Evolutionary conservation across 768 basidiomycete species (phyloP), one percentile per base, ranked within the genome.

Genomic region (Gymnopilus junonius): DNA sequence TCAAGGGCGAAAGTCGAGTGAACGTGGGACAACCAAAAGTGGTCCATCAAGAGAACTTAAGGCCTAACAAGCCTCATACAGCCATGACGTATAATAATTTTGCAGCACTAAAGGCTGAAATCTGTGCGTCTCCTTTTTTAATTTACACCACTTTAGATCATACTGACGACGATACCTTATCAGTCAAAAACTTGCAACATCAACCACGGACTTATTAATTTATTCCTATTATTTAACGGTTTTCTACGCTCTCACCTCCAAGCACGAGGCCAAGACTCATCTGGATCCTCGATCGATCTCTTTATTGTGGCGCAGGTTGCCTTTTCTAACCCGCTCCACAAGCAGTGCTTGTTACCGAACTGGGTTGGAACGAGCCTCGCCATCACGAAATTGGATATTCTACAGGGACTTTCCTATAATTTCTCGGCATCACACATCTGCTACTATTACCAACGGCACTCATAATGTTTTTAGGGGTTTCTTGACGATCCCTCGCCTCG

Each of bases 1-100:
- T 71, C 17, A 71, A 71, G 51, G 70, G 70, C 15, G 70, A 71
- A 59, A 71, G 70, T 40, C 64, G 63, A 46, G 70, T 71, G 31
- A 71, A 70, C 62, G 59, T 71, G 31, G 70, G 69, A 35, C 58
- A 66, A 46, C 68, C 70, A 31, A 69, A 69, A 46, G 48, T 68
- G 31, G 65, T 71, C 51, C 70, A 71, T 53, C 60, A 66, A 53
- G 63, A 63, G 17, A 69, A 70, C 61, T 57, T 71, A 51, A 66
- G 66, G 54, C 60, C 65, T 10, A 71, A 71, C 32, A 70, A 68
- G 46, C 68, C 70, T 4, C 66, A 67, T 39, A 66, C 65, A 23
- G 58, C 63, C 51, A 71, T 71, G 70, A 37, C 64, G 53, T 66
- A 63, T 55, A 61, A 56, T 37, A 55, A 71, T 31, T 70, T 64